Evolutionary conservation across 768 basidiomycete genomes (phyloP).

Genomic region (Mycena metata): DNA sequence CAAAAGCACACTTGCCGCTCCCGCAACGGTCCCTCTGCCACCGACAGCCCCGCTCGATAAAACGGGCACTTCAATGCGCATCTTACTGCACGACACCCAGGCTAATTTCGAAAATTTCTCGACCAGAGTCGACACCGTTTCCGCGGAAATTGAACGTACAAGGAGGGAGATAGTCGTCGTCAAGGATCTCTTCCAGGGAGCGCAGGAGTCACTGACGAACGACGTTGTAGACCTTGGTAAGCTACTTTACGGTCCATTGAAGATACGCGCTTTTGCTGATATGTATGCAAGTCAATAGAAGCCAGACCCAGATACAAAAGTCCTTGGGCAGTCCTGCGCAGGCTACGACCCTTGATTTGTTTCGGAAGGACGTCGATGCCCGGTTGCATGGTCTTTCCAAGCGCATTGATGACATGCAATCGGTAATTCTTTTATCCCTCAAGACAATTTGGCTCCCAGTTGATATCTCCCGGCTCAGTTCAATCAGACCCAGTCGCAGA

Average conservation of each 20-base stretch:
- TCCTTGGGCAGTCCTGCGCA: constrained; percentile 72
- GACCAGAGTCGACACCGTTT: constrained; percentile 65
- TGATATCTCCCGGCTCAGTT: constrained; percentile 48
- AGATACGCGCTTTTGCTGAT: constrained; percentile 16
- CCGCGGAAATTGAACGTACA: constrained; percentile 64
- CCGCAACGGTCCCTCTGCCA: constrained; percentile 47
- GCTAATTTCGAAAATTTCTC: constrained; percentile 78
- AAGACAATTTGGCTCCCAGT: not conserved
- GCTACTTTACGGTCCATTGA: constrained; percentile 47
- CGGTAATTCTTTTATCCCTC: constrained; percentile 50
- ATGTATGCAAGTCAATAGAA: constrained; percentile 66
- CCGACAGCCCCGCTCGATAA: constrained; percentile 71
- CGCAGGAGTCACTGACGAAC: constrained; percentile 67
- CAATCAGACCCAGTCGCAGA: constrained; percentile 60
- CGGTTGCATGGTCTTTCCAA: constrained; percentile 64
- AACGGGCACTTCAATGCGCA: constrained; percentile 76
- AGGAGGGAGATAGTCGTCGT: constrained; percentile 66
- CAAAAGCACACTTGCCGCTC: constrained; percentile 52
- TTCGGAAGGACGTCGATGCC: constrained; percentile 57
- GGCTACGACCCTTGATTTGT: constrained; percentile 51
- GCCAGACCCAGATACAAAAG: constrained; percentile 71
- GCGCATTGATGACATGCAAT: constrained; percentile 68
- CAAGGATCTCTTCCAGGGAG: constrained; percentile 70
- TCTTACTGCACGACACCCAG: constrained; percentile 82
- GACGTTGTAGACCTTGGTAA: constrained; percentile 71